phyloP scores from a whole-genome alignment of 257 asterid genomes.

The Gentiana straminea region DNA sequence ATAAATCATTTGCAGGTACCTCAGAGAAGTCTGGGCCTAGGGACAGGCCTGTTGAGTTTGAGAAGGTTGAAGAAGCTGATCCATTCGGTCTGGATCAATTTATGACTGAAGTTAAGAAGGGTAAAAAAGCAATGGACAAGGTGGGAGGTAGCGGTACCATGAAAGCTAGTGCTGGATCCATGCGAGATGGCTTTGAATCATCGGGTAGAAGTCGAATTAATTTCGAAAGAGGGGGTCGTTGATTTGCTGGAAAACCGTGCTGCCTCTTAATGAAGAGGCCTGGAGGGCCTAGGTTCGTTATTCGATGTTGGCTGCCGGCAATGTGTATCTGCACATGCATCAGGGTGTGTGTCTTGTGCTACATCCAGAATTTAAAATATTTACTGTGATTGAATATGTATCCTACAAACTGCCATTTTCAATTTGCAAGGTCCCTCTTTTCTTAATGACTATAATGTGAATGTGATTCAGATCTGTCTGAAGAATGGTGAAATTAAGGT shows the following conservation, averaged over 20 bases:
- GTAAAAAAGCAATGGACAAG: constrained; percentile 76
- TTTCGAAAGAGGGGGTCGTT: constrained; percentile 29
- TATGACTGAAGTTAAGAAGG: constrained; percentile 79
- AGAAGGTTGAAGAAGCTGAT: constrained; percentile 64
- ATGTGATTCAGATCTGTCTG: too few species aligned
- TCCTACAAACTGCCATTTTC: too few species aligned
- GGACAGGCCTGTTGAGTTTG: constrained; percentile 79
- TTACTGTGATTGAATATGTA: too few species aligned
- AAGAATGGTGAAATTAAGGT: too few species aligned
- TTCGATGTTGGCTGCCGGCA: too few species aligned
- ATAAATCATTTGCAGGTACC: constrained; percentile 65
- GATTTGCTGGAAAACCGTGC: background rate
- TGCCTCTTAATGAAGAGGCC: background rate
- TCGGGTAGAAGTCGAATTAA: constrained; percentile 30
- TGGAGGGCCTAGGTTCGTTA: too few species aligned
- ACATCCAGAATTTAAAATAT: too few species aligned
- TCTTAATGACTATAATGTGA: too few species aligned
- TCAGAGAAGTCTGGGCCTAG: constrained; percentile 58
- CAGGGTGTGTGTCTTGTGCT: too few species aligned
- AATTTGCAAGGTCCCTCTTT: too few species aligned
- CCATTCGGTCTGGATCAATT: constrained; percentile 86
- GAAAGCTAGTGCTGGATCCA: constrained; percentile 42
- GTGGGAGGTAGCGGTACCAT: constrained; percentile 48
- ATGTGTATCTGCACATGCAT: too few species aligned
- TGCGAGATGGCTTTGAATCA: constrained; percentile 31